Evolutionary conservation across 2,329 filamentous ascomycete species (phyloP).

Genomic region (Erysiphe pulchra): DNA sequence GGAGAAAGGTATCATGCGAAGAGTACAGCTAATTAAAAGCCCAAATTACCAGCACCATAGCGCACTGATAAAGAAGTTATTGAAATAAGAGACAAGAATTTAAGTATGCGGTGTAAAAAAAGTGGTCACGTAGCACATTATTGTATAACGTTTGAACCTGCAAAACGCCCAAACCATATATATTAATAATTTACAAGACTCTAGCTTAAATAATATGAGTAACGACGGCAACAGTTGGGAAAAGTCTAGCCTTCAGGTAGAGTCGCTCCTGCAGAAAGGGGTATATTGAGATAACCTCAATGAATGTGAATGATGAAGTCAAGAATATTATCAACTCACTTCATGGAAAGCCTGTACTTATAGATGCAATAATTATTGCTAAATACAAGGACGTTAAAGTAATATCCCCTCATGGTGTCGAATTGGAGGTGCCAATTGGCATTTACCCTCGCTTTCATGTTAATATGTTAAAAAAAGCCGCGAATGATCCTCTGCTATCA

Average conservation of each 20-base stretch:
- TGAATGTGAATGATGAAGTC: background rate
- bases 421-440: too few relatives aligned
- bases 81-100: too few relatives aligned
- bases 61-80: too few relatives aligned
- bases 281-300: too few relatives aligned
- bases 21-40: too few relatives aligned
- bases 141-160: background rate
- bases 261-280: background rate
- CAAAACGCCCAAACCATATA: background rate
- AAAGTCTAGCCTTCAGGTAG: background rate
- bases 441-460: too few relatives aligned
- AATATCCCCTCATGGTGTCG: too few relatives aligned
- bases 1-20: too few relatives aligned
- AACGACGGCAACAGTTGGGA: background rate
- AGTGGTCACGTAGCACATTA: background rate
- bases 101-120: background rate
- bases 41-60: too few relatives aligned
- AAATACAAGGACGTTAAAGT: too few relatives aligned
- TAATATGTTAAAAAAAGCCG: too few relatives aligned
- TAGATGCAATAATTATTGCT: background rate
- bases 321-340: background rate
- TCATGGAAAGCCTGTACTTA: background rate
- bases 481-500: too few relatives aligned
- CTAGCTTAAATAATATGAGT: background rate
- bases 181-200: background rate